A percentile compares a stretch with the other conserved stretches of the same genome.
These are phyloP conservation scores for Allium fistulosum DNA, from an alignment of 106 monocot genomes.

Conservation along the genomic window DNA sequence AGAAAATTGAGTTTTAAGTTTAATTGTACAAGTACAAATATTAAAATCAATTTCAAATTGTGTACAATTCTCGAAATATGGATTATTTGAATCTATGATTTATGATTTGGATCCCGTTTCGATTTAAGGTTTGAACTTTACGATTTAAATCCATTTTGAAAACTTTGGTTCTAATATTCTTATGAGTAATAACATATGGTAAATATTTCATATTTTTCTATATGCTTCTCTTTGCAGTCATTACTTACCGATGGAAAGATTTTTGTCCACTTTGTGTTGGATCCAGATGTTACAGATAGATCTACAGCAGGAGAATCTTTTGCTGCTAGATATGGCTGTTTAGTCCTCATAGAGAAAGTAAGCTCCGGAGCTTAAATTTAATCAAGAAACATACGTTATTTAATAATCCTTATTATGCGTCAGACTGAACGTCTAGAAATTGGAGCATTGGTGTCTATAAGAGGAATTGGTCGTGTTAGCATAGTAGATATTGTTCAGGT, in stretches of 20 bases:
- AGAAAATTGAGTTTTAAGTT: no score
- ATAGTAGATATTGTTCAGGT: slow-evolving; percentile 44
- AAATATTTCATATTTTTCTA: background rate
- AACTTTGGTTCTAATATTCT: no score
- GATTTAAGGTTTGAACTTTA: no score
- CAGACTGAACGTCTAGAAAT: slow-evolving; percentile 46
- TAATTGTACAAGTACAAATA: no score
- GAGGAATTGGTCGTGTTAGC: slow-evolving; percentile 58
- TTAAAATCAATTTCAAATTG: no score
- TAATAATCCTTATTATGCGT: slow-evolving; percentile 11
- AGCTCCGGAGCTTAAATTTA: slow-evolving; percentile 9
- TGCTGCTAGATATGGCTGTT: slow-evolving; percentile 58
- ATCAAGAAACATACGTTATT: background rate
- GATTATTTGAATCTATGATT: no score
- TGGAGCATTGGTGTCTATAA: slow-evolving; percentile 68
- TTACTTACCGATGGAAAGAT: slow-evolving; percentile 22
- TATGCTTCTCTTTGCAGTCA: slow-evolving; percentile 22
- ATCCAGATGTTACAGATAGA: slow-evolving; percentile 31
- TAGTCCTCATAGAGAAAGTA: slow-evolving; percentile 66
- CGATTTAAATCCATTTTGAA: no score
- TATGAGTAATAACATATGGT: no score
- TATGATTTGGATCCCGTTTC: no score
- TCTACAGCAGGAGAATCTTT: slow-evolving; percentile 34
- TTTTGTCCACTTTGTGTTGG: slow-evolving; percentile 67
- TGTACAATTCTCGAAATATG: no score